phyloP scores from a whole-genome alignment of 1,139 yeast species.

The Lodderomyces metapsilosis region DNA sequence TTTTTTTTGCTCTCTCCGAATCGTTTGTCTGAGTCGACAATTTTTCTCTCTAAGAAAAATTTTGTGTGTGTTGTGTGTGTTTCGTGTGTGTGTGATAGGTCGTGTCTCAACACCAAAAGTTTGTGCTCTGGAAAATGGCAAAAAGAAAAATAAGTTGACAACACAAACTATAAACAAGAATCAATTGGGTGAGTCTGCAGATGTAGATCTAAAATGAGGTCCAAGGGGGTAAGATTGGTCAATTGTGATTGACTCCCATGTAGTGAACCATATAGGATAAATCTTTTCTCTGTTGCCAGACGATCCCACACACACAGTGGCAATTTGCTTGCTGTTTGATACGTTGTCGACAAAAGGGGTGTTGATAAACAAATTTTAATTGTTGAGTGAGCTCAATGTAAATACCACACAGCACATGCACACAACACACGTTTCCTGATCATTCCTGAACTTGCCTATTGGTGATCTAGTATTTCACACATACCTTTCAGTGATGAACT shows the following conservation, averaged over 20 bases:
- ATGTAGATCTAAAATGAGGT: too few relatives aligned
- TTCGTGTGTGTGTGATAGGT: slow-evolving; percentile 4
- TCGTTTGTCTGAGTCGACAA: slow-evolving; percentile 6
- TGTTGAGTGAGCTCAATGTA: not conserved
- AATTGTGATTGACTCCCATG: not conserved
- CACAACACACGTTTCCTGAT: too few relatives aligned
- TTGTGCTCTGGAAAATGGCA: not conserved
- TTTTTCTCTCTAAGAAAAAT: not conserved
- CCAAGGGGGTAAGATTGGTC: too few relatives aligned
- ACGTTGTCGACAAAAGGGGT: not conserved
- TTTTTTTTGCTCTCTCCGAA: slow-evolving; percentile 5
- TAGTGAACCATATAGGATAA: too few relatives aligned
- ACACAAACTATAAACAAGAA: slow-evolving; percentile 12
- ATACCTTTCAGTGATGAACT: not conserved
- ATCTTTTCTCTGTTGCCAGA: too few relatives aligned
- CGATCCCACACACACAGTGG: too few relatives aligned
- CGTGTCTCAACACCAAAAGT: slow-evolving; percentile 2
- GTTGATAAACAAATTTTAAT: too few relatives aligned
- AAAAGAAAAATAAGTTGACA: slow-evolving; percentile 12
- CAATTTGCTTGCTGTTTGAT: not conserved
- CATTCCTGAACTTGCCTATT: not conserved
- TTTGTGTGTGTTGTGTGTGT: too few relatives aligned
- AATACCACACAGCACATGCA: not conserved
- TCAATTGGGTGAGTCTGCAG: not conserved
- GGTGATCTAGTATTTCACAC: not conserved